Evolutionary conservation across 257 asterid genomes (phyloP).

Genomic region (Mitragyna speciosa): DNA sequence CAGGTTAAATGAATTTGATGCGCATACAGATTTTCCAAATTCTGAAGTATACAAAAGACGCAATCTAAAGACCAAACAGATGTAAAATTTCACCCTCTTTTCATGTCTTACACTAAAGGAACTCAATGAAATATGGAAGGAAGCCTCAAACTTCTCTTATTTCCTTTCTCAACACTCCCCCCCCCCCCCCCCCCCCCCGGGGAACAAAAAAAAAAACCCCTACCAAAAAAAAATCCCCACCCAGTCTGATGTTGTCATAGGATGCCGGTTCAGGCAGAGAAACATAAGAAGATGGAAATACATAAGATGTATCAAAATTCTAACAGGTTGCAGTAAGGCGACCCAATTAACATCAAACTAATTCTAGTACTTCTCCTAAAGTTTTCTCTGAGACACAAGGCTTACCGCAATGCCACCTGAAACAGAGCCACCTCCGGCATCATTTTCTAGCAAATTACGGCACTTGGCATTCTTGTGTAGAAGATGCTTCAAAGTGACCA

Average conservation of each 20-base stretch:
- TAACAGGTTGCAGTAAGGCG: neutral
- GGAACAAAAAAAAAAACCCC: no score
- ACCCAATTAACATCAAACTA: neutral
- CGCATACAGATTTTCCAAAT: neutral
- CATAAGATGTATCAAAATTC: no score
- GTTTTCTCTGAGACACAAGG: neutral
- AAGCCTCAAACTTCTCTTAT: no score
- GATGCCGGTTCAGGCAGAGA: no score
- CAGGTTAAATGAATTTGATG: neutral
- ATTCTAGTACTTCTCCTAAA: no score
- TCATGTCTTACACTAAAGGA: no score
- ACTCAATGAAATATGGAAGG: no score
- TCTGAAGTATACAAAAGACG: neutral
- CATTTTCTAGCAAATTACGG: slow-evolving; percentile 87
- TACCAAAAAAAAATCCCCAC: no score
- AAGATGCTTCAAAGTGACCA: slow-evolving; percentile 81
- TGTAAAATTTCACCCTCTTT: neutral
- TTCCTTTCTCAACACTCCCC: no score
- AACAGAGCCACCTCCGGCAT: slow-evolving; percentile 95
- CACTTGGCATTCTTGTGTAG: slow-evolving; percentile 83
- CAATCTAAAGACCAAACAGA: neutral
- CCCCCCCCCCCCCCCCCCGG: no score
- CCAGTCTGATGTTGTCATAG: no score
- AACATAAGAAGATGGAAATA: no score
- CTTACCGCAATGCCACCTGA: slow-evolving; percentile 93